Conservation (phyloP, 1,284 basidiomycete species). For the Ustilago vetiveriae region DNA sequence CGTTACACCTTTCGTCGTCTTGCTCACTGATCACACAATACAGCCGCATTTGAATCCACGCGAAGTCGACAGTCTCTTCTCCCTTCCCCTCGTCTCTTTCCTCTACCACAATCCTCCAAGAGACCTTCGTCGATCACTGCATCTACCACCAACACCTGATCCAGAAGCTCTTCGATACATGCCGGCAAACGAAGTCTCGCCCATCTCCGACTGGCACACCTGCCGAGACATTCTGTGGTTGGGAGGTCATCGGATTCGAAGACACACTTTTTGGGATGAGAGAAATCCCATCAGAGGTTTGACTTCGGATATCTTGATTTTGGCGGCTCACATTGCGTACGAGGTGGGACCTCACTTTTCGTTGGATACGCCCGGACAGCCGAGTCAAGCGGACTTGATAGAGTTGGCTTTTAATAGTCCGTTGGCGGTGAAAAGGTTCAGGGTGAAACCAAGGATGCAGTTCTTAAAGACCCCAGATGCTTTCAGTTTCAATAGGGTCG, state of each 20-base stretch:
- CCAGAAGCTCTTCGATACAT: conserved; percentile 36
- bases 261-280: conserved; percentile 63
- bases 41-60: conserved; percentile 52
- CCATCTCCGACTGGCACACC: conserved; percentile 63
- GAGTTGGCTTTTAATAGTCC: conserved; percentile 53
- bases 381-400: conserved; percentile 51
- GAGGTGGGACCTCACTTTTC: conserved; percentile 29
- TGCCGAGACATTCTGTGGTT: conserved; percentile 61
- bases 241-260: conserved; percentile 35
- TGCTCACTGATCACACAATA: conserved; percentile 47
- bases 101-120: conserved; percentile 52
- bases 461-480: conserved; percentile 36
- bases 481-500: conserved; percentile 19
- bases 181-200: conserved; percentile 48
- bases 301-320: conserved; percentile 60
- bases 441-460: conserved; percentile 61
- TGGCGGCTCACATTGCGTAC: conserved; percentile 56
- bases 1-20: conserved; percentile 61
- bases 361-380: conserved; percentile 30
- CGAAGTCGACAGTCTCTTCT: conserved; percentile 59
- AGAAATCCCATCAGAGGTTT: conserved; percentile 62
- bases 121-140: conserved; percentile 24
- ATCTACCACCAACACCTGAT: conserved; percentile 26
- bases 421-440: conserved; percentile 45
- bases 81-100: conserved; percentile 58